These are phyloP conservation scores for Oryza coarctata DNA, from an alignment of 176 grass and related monocot genomes.

Conservation along the genomic window DNA sequence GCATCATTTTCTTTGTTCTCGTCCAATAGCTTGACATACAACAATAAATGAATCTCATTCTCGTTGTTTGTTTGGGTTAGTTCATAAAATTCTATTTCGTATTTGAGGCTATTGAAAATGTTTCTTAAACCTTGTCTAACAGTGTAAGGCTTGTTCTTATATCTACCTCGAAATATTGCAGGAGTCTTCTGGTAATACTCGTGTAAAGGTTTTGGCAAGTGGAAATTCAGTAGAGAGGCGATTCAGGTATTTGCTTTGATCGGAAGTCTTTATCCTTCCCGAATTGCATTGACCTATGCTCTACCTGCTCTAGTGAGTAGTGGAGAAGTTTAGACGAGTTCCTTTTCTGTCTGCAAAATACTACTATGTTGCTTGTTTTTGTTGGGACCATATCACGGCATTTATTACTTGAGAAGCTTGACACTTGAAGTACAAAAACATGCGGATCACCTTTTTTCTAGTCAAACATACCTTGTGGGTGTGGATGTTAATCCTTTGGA, in stretches of 20 bases:
- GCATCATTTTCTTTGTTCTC: neutral
- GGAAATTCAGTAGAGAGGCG: slow-evolving; percentile 93
- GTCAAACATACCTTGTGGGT: neutral
- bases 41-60: neutral
- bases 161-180: slow-evolving; percentile 38
- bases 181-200: slow-evolving; percentile 89
- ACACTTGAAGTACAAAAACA: neutral
- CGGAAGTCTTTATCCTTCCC: neutral
- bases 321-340: slow-evolving; percentile 6
- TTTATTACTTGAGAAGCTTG: neutral
- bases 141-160: slow-evolving; percentile 17
- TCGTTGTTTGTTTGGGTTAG: neutral
- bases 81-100: neutral
- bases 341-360: neutral
- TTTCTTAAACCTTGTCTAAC: neutral
- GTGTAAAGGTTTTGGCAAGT: slow-evolving; percentile 98
- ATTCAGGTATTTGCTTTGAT: slow-evolving; percentile 61
- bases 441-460: neutral
- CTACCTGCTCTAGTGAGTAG: neutral
- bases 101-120: neutral
- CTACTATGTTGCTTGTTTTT: neutral
- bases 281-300: neutral
- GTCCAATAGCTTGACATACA: neutral
- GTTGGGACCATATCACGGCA: too few species aligned
- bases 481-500: neutral